phyloP scores from a whole-genome alignment of 2,329 filamentous ascomycete species.

The Magnaporthales sp. region DNA sequence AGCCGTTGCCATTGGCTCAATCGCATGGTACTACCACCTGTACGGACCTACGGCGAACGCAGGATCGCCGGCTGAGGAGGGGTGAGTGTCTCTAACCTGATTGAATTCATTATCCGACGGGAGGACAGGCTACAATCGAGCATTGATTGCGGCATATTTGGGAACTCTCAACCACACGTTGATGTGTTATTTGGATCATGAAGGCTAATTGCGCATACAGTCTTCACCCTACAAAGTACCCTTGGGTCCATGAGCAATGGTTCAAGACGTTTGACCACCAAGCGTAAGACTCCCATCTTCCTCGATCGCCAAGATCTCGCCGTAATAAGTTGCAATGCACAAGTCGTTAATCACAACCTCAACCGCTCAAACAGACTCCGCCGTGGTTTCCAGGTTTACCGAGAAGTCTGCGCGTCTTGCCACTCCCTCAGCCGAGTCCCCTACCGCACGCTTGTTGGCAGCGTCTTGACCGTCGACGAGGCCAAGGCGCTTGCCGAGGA shows the following conservation, averaged over 20 bases:
- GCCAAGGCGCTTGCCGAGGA: constrained; percentile 96
- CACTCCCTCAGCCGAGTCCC: constrained; percentile 93
- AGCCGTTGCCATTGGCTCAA: constrained; percentile 75
- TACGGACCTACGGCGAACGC: constrained; percentile 85
- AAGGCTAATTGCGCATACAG: constrained; percentile 39
- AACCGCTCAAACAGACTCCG: constrained; percentile 59
- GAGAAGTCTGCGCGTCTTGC: constrained; percentile 95
- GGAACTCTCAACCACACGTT: not conserved
- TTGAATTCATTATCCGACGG: not conserved
- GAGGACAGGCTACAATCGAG: too few relatives aligned
- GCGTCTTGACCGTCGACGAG: constrained; percentile 91
- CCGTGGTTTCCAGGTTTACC: constrained; percentile 99
- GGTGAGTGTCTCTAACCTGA: constrained; percentile 55
- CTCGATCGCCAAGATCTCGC: constrained; percentile 8
- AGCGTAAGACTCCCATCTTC: constrained; percentile 54
- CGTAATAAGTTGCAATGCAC: not conserved
- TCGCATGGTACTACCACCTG: constrained; percentile 96
- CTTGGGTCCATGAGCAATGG: constrained; percentile 90
- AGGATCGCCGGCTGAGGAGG: constrained; percentile 91
- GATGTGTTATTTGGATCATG: not conserved
- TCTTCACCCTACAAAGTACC: constrained; percentile 84
- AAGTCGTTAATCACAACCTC: not conserved
- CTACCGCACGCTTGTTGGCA: constrained; percentile 85
- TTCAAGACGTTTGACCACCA: constrained; percentile 95
- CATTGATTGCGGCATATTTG: constrained; percentile 17